phyloP scores from a whole-genome alignment of 768 basidiomycete genomes.

The Psilocybe tampanensis region DNA sequence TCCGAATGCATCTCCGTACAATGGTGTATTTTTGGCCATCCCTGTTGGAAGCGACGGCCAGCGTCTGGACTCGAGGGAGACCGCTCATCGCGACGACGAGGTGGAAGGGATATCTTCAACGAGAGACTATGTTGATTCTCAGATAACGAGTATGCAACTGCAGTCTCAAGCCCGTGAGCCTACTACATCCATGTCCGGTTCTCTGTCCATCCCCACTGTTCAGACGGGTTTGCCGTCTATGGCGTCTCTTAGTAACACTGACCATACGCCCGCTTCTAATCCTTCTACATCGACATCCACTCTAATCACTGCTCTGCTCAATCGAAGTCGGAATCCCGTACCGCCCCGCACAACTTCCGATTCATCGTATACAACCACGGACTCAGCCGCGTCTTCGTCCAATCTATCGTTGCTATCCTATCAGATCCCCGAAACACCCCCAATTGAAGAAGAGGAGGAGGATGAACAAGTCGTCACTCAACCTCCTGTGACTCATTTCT shows the following conservation, averaged over 20 bases:
- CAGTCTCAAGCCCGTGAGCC: constrained; percentile 17
- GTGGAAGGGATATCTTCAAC: constrained; percentile 17
- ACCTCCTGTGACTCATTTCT: too few relatives aligned
- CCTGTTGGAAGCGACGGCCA: constrained; percentile 14
- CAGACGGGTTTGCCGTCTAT: not conserved
- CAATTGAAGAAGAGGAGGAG: constrained; percentile 16
- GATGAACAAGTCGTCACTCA: not conserved
- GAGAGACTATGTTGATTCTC: constrained; percentile 14
- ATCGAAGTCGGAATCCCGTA: constrained; percentile 18
- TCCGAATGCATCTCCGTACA: constrained; percentile 15
- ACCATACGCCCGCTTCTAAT: not conserved
- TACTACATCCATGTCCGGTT: constrained; percentile 11
- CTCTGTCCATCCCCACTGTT: constrained; percentile 7
- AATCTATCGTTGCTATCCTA: constrained; percentile 22
- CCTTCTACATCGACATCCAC: constrained; percentile 14
- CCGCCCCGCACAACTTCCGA: constrained; percentile 19
- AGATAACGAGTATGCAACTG: constrained; percentile 16
- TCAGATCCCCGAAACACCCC: constrained; percentile 23
- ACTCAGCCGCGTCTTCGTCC: constrained; percentile 14
- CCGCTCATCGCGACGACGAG: constrained; percentile 18
- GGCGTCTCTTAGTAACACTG: constrained; percentile 2
- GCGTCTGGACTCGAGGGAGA: constrained; percentile 19
- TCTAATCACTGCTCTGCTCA: constrained; percentile 10
- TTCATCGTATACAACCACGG: constrained; percentile 16
- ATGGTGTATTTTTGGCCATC: constrained; percentile 10